Conservation (phyloP, 345 rosid species). For the Turnera subulata region DNA sequence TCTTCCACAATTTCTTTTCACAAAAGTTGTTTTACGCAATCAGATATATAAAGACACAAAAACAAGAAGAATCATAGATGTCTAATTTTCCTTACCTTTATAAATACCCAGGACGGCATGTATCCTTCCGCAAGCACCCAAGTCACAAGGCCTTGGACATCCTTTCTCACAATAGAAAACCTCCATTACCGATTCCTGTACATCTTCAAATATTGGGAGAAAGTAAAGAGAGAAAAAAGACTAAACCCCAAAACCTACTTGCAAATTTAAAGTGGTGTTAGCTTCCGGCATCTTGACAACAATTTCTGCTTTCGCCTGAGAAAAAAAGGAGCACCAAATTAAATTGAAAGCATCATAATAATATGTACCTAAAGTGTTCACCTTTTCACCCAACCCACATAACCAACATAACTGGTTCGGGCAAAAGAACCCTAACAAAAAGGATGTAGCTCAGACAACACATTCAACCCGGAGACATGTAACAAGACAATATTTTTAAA, state of each 20-base stretch:
- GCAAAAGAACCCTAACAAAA: too few species aligned
- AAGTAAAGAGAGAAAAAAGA: background rate
- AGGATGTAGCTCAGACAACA: too few species aligned
- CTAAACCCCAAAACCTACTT: conserved; percentile 33
- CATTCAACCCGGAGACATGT: too few species aligned
- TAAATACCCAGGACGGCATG: conserved; percentile 90
- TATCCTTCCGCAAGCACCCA: conserved; percentile 93
- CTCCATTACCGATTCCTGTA: background rate
- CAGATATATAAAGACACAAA: background rate
- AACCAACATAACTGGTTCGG: background rate
- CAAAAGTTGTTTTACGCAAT: too few species aligned
- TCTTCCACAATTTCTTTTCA: too few species aligned
- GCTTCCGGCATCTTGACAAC: conserved; percentile 58
- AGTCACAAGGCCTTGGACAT: conserved; percentile 91
- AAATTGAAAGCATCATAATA: background rate
- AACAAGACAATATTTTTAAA: too few species aligned
- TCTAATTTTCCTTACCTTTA: conserved; percentile 46
- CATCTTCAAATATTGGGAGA: background rate
- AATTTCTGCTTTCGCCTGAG: conserved; percentile 83
- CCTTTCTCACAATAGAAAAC: conserved; percentile 41
- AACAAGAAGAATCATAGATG: background rate
- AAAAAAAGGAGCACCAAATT: background rate
- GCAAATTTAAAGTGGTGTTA: conserved; percentile 57
- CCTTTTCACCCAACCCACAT: background rate
- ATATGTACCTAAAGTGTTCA: background rate